Evolutionary conservation across 352 stramenopile species (phyloP).

Genomic region (Phytophthora chlamydospora): DNA sequence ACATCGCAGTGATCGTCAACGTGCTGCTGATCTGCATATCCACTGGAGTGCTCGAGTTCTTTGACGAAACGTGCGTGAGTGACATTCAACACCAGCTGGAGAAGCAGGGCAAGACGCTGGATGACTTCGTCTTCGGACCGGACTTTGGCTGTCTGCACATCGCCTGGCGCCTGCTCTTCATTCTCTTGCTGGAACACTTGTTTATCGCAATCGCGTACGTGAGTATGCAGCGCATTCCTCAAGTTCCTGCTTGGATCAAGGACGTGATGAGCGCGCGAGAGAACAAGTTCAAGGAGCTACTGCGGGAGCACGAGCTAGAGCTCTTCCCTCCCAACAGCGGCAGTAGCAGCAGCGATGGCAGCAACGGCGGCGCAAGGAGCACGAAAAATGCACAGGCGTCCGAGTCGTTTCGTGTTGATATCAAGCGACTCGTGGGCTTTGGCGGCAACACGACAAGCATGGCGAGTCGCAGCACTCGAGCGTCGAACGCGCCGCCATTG

Average conservation of each 20-base stretch:
- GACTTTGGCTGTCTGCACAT: conserved; percentile 71
- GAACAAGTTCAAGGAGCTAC: conserved; percentile 68
- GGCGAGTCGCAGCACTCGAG: conserved; percentile 26
- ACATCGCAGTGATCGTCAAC: conserved; percentile 75
- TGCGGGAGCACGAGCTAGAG: conserved; percentile 55
- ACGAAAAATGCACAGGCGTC: conserved; percentile 28
- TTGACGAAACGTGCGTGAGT: conserved; percentile 55
- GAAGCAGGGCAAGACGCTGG: conserved; percentile 66
- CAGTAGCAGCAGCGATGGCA: conserved; percentile 7
- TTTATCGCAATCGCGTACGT: conserved; percentile 61
- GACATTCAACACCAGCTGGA: conserved; percentile 65
- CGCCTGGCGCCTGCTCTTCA: conserved; percentile 60
- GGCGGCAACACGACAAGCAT: conserved; percentile 36
- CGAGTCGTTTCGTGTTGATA: conserved; percentile 44
- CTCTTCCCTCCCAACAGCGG: conserved; percentile 41
- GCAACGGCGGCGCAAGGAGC: not conserved
- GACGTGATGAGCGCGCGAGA: conserved; percentile 62
- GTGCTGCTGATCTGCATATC: conserved; percentile 78
- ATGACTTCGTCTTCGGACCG: conserved; percentile 70
- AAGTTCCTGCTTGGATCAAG: conserved; percentile 59
- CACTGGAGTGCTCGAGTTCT: conserved; percentile 74
- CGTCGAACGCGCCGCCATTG: conserved; percentile 11
- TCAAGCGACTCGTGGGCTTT: conserved; percentile 40
- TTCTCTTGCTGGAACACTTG: conserved; percentile 64
- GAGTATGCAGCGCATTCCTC: conserved; percentile 55